Evolutionary conservation across 768 basidiomycete genomes (phyloP).

Genomic region (Hericium rajendrae): DNA sequence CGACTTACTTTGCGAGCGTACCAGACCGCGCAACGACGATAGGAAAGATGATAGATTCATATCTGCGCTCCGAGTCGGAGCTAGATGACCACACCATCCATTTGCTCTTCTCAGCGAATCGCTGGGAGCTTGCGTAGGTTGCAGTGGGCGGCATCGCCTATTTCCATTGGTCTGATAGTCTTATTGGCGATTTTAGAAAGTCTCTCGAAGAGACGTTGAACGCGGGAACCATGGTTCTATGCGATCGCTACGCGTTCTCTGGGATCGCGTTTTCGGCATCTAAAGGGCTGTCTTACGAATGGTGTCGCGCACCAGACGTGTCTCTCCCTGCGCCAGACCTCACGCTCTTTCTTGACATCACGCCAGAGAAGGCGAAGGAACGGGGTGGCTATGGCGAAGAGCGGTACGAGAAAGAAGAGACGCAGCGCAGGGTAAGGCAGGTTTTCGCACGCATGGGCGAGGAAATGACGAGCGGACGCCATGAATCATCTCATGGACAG

Average conservation of each 20-base stretch:
- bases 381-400: conserved; percentile 83
- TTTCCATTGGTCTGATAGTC: not conserved
- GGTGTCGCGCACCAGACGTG: conserved; percentile 83
- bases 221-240: conserved; percentile 65
- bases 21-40: conserved; percentile 86
- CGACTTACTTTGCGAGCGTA: too few relatives aligned
- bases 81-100: conserved; percentile 90
- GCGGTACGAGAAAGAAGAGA: conserved; percentile 74
- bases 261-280: conserved; percentile 83
- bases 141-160: not conserved
- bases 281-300: conserved; percentile 63
- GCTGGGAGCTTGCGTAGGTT: conserved; percentile 88
- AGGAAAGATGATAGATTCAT: conserved; percentile 88
- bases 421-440: conserved; percentile 57
- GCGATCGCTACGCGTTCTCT: conserved; percentile 94
- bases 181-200: conserved; percentile 28
- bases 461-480: conserved; percentile 32
- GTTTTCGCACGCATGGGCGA: conserved; percentile 48
- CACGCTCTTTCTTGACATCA: conserved; percentile 77
- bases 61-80: conserved; percentile 75
- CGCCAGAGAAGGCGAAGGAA: conserved; percentile 52
- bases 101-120: conserved; percentile 91
- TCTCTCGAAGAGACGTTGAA: conserved; percentile 50
- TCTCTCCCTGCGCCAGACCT: conserved; percentile 85
- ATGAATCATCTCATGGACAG: conserved; percentile 12